phyloP scores from a whole-genome alignment of 129 eudicot genomes.

The Artemisia annua region DNA sequence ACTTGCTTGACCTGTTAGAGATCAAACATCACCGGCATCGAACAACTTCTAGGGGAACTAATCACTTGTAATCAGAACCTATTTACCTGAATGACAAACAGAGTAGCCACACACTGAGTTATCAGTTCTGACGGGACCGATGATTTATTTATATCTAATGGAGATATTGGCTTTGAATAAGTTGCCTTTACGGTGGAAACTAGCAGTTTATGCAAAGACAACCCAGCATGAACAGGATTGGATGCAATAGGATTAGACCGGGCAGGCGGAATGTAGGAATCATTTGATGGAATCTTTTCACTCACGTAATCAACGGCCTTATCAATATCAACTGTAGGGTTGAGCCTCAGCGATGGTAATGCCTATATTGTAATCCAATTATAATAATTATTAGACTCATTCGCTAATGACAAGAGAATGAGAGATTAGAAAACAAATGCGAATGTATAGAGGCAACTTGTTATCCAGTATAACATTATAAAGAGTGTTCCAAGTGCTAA shows the following conservation, averaged over 20 bases:
- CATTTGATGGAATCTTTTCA: constrained; percentile 51
- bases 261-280: constrained; percentile 38
- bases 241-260: constrained; percentile 17
- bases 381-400: constrained; percentile 12
- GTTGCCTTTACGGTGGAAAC: constrained; percentile 39
- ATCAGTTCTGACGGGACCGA: constrained; percentile 72
- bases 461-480: background rate
- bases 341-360: constrained; percentile 47
- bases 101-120: constrained; percentile 75
- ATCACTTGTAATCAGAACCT: background rate
- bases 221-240: constrained; percentile 19
- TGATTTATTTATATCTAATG: constrained; percentile 38
- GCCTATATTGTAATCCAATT: constrained; percentile 45
- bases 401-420: background rate
- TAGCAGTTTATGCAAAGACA: constrained; percentile 27
- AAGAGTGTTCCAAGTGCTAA: background rate
- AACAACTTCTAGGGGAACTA: background rate
- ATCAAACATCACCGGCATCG: no score
- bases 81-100: constrained; percentile 77
- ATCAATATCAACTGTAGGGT: constrained; percentile 53
- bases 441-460: background rate
- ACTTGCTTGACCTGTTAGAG: background rate
- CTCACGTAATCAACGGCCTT: constrained; percentile 73
- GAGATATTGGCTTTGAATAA: constrained; percentile 36
- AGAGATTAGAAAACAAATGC: background rate